Evolutionary conservation across 768 basidiomycete genomes (phyloP), one percentile per base, ranked within the genome.

Genomic region (Amanita pallidorosea): DNA sequence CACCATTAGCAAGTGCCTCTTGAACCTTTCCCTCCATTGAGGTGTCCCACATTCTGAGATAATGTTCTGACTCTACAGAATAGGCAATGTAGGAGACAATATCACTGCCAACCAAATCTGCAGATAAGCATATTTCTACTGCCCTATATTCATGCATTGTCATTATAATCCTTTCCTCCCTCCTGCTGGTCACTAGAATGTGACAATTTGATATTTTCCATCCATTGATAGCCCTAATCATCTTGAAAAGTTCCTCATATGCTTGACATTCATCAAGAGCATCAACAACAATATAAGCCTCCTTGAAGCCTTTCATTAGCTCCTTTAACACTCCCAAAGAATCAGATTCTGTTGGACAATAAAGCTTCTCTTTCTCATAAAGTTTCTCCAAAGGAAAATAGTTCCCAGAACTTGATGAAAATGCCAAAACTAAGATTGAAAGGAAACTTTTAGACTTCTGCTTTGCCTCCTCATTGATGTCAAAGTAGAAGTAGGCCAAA

Each of bases 401-500:
- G 5, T 27, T 25, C 43, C 17, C 17, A 17, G 43, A 45, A 17
- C 23, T 45, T 13, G 43, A 7, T 27, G 43, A 15, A n/a, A n/a
- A n/a, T n/a, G n/a, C n/a, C n/a, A n/a, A n/a, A n/a, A n/a, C n/a
- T n/a, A n/a, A n/a, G n/a, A 5, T 13, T 13, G 23, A 27, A 6
- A 45, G 25, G 25, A 45, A 4, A 45, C 27, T 25, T 31, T 27
- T 31, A 27, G 15, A 6, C 22, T 20, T 45, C 20, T 29, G 43
- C 13, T 45, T 45, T 45, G 22, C 43, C 17, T 45, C 15, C 11
- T 45, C 43, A 45, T 31, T 45, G 15, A 31, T n/a, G 27, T 45
- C 43, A 45, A 45, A 45, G 13, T 45, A 45, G 27, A 45, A 45
- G 27, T 45, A 45, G n/a, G 43, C 43, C 11, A 45, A 27, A 27